phyloP scores from a whole-genome alignment of 495 filamentous ascomycete genomes.

The Hyphodiscus hymeniophilus region DNA sequence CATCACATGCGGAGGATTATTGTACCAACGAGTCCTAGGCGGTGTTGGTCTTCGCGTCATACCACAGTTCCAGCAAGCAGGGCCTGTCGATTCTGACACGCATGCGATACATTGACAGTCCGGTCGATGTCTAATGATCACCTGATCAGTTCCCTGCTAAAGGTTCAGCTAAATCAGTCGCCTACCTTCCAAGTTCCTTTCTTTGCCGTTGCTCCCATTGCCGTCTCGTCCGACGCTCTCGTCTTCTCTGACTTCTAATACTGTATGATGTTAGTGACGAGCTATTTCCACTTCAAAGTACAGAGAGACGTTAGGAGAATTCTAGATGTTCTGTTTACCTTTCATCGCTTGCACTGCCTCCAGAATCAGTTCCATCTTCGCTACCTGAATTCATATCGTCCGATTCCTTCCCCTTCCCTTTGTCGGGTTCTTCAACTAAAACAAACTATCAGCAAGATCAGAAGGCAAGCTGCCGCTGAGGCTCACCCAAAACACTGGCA shows the following conservation, averaged over 20 bases:
- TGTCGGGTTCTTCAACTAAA: conserved; percentile 26
- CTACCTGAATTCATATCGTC: conserved; percentile 22
- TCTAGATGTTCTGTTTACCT: conserved; percentile 7
- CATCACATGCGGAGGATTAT: conserved; percentile 5
- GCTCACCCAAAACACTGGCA: conserved; percentile 29
- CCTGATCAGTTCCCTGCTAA: no score
- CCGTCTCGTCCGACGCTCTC: conserved; percentile 27
- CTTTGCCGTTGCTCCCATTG: conserved; percentile 30
- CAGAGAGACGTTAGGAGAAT: no score
- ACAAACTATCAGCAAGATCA: background rate
- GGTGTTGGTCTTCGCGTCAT: conserved; percentile 30
- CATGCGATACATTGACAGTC: conserved; percentile 35
- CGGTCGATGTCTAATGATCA: conserved; percentile 22
- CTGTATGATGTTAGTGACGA: conserved; percentile 19
- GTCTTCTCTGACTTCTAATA: conserved; percentile 26
- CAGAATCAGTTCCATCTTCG: conserved; percentile 28
- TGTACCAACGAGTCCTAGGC: conserved; percentile 15
- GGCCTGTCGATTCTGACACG: conserved; percentile 23
- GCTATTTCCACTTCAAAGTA: no score
- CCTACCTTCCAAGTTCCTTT: conserved; percentile 29
- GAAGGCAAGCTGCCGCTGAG: background rate
- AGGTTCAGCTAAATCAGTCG: conserved; percentile 1
- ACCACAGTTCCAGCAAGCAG: conserved; percentile 38
- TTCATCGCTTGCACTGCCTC: conserved; percentile 26
- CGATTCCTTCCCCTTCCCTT: conserved; percentile 29